A percentile compares a stretch with the other conserved stretches of the same genome.
Conservation (phyloP, 2,329 filamentous ascomycete genomes). For the Aspergillus phoenicis region DNA sequence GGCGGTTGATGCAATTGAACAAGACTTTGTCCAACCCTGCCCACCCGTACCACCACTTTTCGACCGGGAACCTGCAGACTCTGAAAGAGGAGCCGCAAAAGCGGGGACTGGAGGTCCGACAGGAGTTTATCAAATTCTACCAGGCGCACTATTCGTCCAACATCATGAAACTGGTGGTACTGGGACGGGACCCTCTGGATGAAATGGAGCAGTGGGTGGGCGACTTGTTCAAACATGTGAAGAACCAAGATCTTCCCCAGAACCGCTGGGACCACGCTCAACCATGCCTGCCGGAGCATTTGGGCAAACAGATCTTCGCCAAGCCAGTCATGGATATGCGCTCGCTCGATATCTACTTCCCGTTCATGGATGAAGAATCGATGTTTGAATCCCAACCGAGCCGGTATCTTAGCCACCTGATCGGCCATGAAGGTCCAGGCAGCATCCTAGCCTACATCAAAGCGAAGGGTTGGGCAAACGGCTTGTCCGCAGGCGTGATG, state of each 20-base stretch:
- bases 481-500: slow-evolving; percentile 74
- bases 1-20: slow-evolving; percentile 84
- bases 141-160: slow-evolving; percentile 89
- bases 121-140: slow-evolving; percentile 92
- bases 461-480: slow-evolving; percentile 85
- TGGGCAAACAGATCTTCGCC: slow-evolving; percentile 75
- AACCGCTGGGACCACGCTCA: slow-evolving; percentile 67
- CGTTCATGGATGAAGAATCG: slow-evolving; percentile 80
- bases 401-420: slow-evolving; percentile 82
- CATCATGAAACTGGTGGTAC: slow-evolving; percentile 85
- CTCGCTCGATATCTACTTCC: slow-evolving; percentile 77
- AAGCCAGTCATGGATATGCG: slow-evolving; percentile 90
- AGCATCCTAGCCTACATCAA: slow-evolving; percentile 91
- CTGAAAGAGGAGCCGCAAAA: slow-evolving; percentile 80
- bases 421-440: slow-evolving; percentile 89
- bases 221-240: slow-evolving; percentile 78
- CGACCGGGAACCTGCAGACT: slow-evolving; percentile 84
- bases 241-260: slow-evolving; percentile 75
- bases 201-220: slow-evolving; percentile 80
- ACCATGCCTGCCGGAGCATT: slow-evolving; percentile 61
- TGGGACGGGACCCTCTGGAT: slow-evolving; percentile 80
- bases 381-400: slow-evolving; percentile 80
- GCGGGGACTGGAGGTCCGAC: slow-evolving; percentile 78
- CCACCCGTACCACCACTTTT: slow-evolving; percentile 89
- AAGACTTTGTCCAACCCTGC: slow-evolving; percentile 85